phyloP scores from a whole-genome alignment of 768 basidiomycete genomes.

The Lentinula sp. region DNA sequence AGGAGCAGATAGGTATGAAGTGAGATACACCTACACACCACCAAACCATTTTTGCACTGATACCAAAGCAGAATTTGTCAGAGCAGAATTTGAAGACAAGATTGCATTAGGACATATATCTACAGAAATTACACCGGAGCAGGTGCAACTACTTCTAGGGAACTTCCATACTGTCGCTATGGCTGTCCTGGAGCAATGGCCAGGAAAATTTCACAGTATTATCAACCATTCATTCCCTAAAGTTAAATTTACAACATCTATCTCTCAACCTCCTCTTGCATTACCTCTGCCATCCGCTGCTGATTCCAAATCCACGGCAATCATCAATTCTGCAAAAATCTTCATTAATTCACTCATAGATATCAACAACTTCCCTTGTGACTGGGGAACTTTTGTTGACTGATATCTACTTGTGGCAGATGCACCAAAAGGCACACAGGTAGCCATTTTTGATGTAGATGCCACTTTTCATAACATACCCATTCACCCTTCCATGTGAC shows the following conservation, averaged over 20 bases:
- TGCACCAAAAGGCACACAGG: slow-evolving; percentile 30
- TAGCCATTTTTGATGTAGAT: slow-evolving; percentile 30
- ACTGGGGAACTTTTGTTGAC: slow-evolving; percentile 26
- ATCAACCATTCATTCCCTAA: slow-evolving; percentile 19
- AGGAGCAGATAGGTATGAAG: slow-evolving; percentile 7
- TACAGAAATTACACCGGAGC: not conserved
- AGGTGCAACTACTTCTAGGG: slow-evolving; percentile 13
- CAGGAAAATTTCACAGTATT: slow-evolving; percentile 16
- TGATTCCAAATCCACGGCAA: not conserved
- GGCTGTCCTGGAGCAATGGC: slow-evolving; percentile 16
- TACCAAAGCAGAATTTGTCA: slow-evolving; percentile 8
- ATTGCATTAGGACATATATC: too few species aligned
- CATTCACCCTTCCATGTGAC: slow-evolving; percentile 20
- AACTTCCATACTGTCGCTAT: slow-evolving; percentile 20
- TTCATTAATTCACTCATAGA: slow-evolving; percentile 23
- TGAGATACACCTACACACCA: slow-evolving; percentile 9
- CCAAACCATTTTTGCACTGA: slow-evolving; percentile 11
- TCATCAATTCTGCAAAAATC: slow-evolving; percentile 5
- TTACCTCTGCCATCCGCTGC: too few species aligned
- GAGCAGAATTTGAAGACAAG: slow-evolving; percentile 10
- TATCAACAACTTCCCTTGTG: slow-evolving; percentile 16
- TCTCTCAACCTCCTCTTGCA: too few species aligned
- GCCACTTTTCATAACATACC: slow-evolving; percentile 28
- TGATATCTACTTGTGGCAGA: slow-evolving; percentile 17
- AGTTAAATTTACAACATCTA: not conserved